A percentile compares a stretch with the other conserved stretches of the same genome.
Evolutionary conservation across 2,329 filamentous ascomycete species (phyloP).

Genomic region (Scolecobasidium constrictum): DNA sequence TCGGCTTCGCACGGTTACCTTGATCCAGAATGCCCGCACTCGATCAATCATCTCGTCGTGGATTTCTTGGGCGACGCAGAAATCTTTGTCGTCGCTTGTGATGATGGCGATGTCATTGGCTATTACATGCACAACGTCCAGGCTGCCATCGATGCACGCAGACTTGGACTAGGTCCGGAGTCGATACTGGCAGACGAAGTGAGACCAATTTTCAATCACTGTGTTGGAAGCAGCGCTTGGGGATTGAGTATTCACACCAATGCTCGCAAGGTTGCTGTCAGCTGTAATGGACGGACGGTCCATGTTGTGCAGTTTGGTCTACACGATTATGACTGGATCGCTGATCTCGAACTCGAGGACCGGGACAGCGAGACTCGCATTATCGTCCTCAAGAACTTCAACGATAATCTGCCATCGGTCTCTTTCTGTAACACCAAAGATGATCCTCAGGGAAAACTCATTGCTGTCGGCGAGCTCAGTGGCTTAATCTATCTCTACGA

Average conservation of each 20-base stretch:
- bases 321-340: not conserved
- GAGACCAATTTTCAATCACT: conserved; percentile 59
- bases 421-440: conserved; percentile 47
- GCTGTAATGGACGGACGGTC: conserved; percentile 57
- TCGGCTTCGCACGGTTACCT: conserved; percentile 21
- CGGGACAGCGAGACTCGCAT: not conserved
- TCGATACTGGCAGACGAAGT: conserved; percentile 29
- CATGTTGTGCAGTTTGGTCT: conserved; percentile 47
- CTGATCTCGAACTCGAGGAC: not conserved
- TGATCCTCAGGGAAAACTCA: conserved; percentile 42
- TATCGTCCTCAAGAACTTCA: not conserved
- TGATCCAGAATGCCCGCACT: conserved; percentile 27
- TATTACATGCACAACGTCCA: conserved; percentile 24
- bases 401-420: conserved; percentile 45
- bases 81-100: conserved; percentile 39
- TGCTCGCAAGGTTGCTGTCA: conserved; percentile 78
- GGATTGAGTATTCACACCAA: conserved; percentile 71
- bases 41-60: conserved; percentile 33
- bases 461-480: conserved; percentile 46
- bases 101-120: conserved; percentile 45
- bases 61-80: conserved; percentile 35
- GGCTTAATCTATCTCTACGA: conserved; percentile 41
- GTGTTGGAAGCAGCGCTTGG: conserved; percentile 75
- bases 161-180: conserved; percentile 6
- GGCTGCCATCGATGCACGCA: conserved; percentile 16